Base-by-base conservation (phyloP, 1,284 basidiomycete species). In the Ganoderma resinaceum region DNA sequence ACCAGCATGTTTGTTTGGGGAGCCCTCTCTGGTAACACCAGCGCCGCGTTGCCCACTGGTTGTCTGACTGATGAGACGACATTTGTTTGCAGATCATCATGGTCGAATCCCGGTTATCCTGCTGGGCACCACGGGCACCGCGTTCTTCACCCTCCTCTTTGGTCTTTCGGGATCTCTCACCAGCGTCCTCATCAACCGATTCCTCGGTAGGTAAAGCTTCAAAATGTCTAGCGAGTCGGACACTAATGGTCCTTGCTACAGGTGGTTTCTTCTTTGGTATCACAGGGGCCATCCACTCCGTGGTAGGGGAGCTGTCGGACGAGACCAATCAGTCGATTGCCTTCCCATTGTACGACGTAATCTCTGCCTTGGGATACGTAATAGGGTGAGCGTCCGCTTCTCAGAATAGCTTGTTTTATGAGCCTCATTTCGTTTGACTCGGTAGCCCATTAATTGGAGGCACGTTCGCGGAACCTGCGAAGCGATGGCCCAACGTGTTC, bases 291-390 rank as follows among this genome's bases (percentile, higher is more conserved):
- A 84, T 90, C 35, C 87, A 89, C 62, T 88, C 87, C 0, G 82
- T 87, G 1, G 81, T 91, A 0, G 86, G 88, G 11, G 90, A 92
- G 76, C 82, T 93, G n/a, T 89, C 89, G 2, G 88, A 93, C 73
- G 76, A 84, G 12, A 86, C 86, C 4, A 92, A 93, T 67, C 86
- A 90, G 75, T 85, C 86, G 0, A 75, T 82, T 49, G 88, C 87
- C 0, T 89, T 89, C 72, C 89, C 91, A 2, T 81, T 91, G 11
- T 90, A 88, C 69, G 86, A 87, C 46, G 78, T 91, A 29, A 83
- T 85, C 33, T 91, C 86, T 80, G 89, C 89, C 1, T 69, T 91
- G 2, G 90, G 90, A 29, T 80, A 83, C 31, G 85, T 90, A 52
- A 78, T 90, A 23, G 90, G 90, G 88, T 89, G 69, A 37, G 80